Base-by-base conservation (phyloP, 1,284 basidiomycete species). In the Tetrapyrgos nigripes region DNA sequence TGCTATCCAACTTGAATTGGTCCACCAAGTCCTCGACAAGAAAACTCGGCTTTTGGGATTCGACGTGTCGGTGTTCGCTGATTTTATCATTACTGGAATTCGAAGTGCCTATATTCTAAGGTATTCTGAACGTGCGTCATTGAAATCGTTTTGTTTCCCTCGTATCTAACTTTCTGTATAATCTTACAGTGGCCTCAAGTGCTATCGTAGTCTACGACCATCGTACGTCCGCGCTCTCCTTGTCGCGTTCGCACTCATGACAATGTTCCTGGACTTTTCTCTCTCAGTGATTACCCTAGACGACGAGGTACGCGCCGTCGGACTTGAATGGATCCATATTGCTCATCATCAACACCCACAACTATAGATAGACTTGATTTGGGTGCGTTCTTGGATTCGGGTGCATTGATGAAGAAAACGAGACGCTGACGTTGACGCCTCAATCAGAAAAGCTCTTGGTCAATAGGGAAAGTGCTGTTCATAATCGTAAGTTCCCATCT, bases 171-270 rank as follows among this genome's bases (percentile, higher is more conserved):
- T 17, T 59, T 19, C 9, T 21, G 21, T 53, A 5, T 31, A 26
- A 26, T 21, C 19, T 11, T 46, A 9, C 57, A 84, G 83, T 85
- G 62, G 76, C 80, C 6, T 80, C 82, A 2, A 80, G 77, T 53
- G 67, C 71, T 19, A 80, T 85, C 60, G 80, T 85, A 29, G 62
- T 84, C n/a, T 83, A 73, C 61, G 83, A 85, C 63, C 82, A 84
- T 67, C 28, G 83, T 84, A 61, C 58, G 81, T 72, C 19, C 13
- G 1, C 84, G 50, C 56, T 76, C 65, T 8, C 26, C 11, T 44
- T 50, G 9, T 27, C 24, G 19, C 26, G 27, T 21, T 44, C 23
- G 24, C 23, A 37, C 19, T 24, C 48, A 40, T n/a, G n/a, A 29
- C 14, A 62, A 6, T 47, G 19, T n/a, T 45, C 14, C 21, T 35